These are phyloP conservation scores for Chloropicon primus DNA, from an alignment of 139 green algal genomes.

Conservation along the genomic window DNA sequence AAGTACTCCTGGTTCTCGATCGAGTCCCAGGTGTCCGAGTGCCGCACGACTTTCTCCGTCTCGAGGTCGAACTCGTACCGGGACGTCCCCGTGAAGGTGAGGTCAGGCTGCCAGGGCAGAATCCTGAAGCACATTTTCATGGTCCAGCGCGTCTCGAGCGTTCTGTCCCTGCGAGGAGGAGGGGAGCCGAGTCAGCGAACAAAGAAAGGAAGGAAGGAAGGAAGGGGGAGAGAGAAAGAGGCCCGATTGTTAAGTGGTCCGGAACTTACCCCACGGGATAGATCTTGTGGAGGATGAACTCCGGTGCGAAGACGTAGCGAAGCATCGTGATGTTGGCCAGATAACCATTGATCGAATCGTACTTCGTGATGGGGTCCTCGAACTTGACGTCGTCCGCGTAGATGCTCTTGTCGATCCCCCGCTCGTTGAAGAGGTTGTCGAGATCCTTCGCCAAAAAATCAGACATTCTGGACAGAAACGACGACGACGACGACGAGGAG, in stretches of 20 bases:
- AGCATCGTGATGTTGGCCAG: conserved; percentile 70
- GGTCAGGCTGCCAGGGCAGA: conserved; percentile 27
- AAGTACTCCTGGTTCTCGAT: conserved; percentile 38
- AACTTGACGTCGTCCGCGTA: conserved; percentile 21
- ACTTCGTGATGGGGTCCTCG: conserved; percentile 35
- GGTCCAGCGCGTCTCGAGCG: conserved; percentile 46
- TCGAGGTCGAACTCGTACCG: conserved; percentile 51
- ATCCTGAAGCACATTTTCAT: conserved; percentile 39
- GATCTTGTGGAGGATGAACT: conserved; percentile 50
- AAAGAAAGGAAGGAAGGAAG: no score
- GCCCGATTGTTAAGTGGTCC: no score
- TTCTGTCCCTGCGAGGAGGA: neutral
- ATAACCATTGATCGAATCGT: conserved; percentile 42
- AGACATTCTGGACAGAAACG: neutral
- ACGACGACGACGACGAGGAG: no score
- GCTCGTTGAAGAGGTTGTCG: conserved; percentile 56
- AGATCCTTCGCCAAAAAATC: conserved; percentile 44
- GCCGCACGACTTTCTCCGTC: conserved; percentile 26
- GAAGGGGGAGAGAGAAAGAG: no score
- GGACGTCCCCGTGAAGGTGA: conserved; percentile 46
- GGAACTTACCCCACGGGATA: conserved; percentile 9
- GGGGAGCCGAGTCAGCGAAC: no score
- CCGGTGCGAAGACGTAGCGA: conserved; percentile 45
- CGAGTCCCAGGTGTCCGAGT: conserved; percentile 45
- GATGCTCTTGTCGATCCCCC: conserved; percentile 41